These are phyloP conservation scores for Hordeum pubiflorum DNA, from an alignment of 202 grass and related monocot species.

Conservation along the genomic window DNA sequence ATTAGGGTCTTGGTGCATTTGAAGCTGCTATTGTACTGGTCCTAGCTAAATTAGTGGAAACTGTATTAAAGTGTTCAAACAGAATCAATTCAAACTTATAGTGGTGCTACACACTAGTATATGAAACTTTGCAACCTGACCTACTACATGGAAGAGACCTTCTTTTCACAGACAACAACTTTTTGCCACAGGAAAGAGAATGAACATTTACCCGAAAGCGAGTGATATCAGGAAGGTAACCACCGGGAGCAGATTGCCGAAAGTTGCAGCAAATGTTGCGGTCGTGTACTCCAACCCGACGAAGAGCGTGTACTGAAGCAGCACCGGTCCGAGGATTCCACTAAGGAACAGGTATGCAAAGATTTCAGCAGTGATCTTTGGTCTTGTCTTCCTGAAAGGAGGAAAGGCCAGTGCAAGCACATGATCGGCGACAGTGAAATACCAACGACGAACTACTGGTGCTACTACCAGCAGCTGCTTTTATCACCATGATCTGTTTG, in stretches of 20 bases:
- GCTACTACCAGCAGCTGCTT: neutral
- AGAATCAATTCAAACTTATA: neutral
- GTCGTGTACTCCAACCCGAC: constrained; percentile 72
- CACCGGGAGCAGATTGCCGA: constrained; percentile 68
- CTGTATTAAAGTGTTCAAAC: too few species aligned
- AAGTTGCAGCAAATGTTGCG: constrained; percentile 75
- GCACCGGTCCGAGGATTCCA: constrained; percentile 55
- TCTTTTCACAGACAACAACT: neutral
- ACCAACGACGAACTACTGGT: neutral
- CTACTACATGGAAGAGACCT: neutral
- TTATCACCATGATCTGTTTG: neutral
- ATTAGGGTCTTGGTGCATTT: neutral
- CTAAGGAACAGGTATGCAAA: constrained; percentile 60
- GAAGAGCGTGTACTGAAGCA: constrained; percentile 76
- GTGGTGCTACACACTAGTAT: neutral
- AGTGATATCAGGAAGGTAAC: constrained; percentile 76
- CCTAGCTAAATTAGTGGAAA: neutral
- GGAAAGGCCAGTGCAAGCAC: neutral
- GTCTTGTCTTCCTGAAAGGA: constrained; percentile 59
- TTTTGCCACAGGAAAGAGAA: neutral
- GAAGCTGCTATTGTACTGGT: neutral
- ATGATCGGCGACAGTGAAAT: constrained; percentile 7
- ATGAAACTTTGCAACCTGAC: neutral
- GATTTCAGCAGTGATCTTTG: constrained; percentile 57
- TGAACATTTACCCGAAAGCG: constrained; percentile 39